A percentile compares a stretch with the other conserved stretches of the same genome.
phyloP scores from a whole-genome alignment of 495 filamentous ascomycete species.

The Pseudomonodictys pantanalensis region DNA sequence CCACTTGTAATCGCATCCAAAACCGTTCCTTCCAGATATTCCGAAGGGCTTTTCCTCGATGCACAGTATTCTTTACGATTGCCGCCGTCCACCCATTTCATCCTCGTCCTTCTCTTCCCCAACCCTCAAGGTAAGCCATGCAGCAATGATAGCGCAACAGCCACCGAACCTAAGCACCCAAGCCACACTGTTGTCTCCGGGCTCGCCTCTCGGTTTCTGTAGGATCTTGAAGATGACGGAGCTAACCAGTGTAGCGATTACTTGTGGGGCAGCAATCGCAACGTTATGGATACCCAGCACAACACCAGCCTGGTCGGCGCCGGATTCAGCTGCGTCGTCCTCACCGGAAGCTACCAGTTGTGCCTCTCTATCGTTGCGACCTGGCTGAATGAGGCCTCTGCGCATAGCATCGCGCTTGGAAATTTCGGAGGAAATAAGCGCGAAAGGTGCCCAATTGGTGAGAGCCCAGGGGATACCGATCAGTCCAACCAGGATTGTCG shows the following conservation, averaged over 20 bases:
- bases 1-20: too few relatives aligned
- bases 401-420: slow-evolving; percentile 69
- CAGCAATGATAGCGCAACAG: slow-evolving; percentile 70
- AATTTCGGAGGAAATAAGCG: slow-evolving; percentile 85
- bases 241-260: slow-evolving; percentile 77
- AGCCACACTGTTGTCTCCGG: slow-evolving; percentile 80
- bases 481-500: slow-evolving; percentile 69
- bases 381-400: slow-evolving; percentile 49
- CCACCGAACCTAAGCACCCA: slow-evolving; percentile 82
- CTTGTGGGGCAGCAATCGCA: slow-evolving; percentile 81
- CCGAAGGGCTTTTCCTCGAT: too few relatives aligned
- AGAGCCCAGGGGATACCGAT: slow-evolving; percentile 87
- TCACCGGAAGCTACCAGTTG: slow-evolving; percentile 39
- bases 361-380: slow-evolving; percentile 33
- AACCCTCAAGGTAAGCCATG: slow-evolving; percentile 47
- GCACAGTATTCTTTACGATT: too few relatives aligned
- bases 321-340: slow-evolving; percentile 47
- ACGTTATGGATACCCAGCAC: slow-evolving; percentile 92
- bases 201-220: slow-evolving; percentile 77
- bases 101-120: slow-evolving; percentile 36
- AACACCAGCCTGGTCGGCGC: slow-evolving; percentile 76
- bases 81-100: not conserved
- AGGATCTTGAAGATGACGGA: slow-evolving; percentile 75
- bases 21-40: too few relatives aligned
- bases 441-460: slow-evolving; percentile 88